Evolutionary conservation across 1,139 yeast species (phyloP).

Genomic region (Zygosaccharomyces pseudobailii): DNA sequence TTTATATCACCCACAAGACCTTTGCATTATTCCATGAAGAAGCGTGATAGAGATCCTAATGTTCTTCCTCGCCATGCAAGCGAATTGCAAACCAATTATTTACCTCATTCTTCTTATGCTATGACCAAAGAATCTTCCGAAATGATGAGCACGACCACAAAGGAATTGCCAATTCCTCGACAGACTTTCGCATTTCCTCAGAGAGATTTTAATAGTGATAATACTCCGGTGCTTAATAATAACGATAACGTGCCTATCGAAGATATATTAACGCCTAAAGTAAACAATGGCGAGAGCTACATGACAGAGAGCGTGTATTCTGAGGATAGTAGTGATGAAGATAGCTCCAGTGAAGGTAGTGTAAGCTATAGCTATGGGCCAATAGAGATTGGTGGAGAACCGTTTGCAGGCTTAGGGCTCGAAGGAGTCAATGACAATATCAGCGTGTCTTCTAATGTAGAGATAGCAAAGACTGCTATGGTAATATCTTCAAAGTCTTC

Average conservation of each 20-base stretch:
- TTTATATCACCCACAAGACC: conserved; percentile 11
- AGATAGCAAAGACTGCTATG: conserved; percentile 6
- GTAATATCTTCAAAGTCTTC: conserved; percentile 10
- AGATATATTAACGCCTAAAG: background rate
- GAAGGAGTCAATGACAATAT: conserved; percentile 1
- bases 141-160: background rate
- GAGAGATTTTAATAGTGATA: background rate
- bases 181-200: background rate
- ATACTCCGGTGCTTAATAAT: conserved; percentile 1
- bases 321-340: background rate
- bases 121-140: background rate
- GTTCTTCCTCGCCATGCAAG: background rate
- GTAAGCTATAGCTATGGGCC: background rate
- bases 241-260: background rate
- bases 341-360: background rate
- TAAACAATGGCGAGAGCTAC: background rate
- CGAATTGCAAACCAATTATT: background rate
- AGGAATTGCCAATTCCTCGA: background rate
- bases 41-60: background rate
- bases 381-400: conserved; percentile 1
- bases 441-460: conserved; percentile 5
- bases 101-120: background rate
- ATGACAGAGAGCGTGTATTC: background rate
- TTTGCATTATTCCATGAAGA: background rate
- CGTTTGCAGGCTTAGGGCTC: conserved; percentile 10